Percentiles rank a stretch among this genome's conserved stretches.
phyloP scores from a whole-genome alignment of 2,329 filamentous ascomycete genomes.

The Aspergillus arachidicola region DNA sequence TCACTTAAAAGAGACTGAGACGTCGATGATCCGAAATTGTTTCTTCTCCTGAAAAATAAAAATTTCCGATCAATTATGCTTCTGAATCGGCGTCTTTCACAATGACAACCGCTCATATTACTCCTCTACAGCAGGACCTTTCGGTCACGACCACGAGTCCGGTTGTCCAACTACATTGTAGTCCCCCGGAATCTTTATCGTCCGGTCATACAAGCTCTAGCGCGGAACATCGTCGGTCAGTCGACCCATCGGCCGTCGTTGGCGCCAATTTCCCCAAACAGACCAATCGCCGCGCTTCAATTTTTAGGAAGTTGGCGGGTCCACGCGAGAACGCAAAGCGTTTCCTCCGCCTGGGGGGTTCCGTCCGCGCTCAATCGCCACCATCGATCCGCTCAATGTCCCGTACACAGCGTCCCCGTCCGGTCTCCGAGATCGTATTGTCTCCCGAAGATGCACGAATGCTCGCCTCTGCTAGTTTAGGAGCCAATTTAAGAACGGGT shows the following conservation, averaged over 20 bases:
- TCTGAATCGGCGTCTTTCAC: constrained; percentile 16
- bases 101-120: constrained; percentile 36
- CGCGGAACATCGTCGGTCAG: constrained; percentile 27
- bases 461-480: constrained; percentile 25
- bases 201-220: constrained; percentile 28
- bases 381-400: constrained; percentile 30
- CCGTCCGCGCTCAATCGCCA: constrained; percentile 27
- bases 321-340: constrained; percentile 52
- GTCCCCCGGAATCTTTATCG: constrained; percentile 24
- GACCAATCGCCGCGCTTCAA: constrained; percentile 27
- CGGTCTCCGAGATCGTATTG: constrained; percentile 40
- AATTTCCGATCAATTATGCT: constrained; percentile 19
- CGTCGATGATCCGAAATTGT: not conserved
- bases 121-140: constrained; percentile 30
- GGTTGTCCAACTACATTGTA: constrained; percentile 23
- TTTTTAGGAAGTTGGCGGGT: constrained; percentile 47
- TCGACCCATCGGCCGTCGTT: constrained; percentile 19
- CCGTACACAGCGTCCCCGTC: constrained; percentile 29
- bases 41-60: constrained; percentile 2
- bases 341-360: constrained; percentile 45
- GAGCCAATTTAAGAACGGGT: constrained; percentile 20
- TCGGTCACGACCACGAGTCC: constrained; percentile 23
- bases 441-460: constrained; percentile 37
- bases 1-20: constrained; percentile 1
- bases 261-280: constrained; percentile 28